These are phyloP conservation scores for Boletus fagicola DNA, from an alignment of 768 basidiomycete genomes.

Conservation along the genomic window DNA sequence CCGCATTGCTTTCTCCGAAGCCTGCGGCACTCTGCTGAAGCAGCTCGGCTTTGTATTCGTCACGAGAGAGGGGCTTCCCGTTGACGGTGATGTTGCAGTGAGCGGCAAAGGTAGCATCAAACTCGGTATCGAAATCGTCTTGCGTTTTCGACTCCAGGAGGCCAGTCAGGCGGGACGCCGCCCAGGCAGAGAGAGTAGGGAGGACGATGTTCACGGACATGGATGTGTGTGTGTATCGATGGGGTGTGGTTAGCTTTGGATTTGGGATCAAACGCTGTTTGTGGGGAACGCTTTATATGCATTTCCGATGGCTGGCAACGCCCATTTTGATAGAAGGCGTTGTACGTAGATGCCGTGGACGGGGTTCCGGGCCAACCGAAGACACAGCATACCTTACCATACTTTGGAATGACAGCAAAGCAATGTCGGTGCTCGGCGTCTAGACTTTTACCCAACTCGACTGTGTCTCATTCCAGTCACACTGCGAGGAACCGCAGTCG, in stretches of 20 bases:
- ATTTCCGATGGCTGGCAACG: background rate
- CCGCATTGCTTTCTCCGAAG: constrained; percentile 10
- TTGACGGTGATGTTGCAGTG: constrained; percentile 41
- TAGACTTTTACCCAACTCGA: background rate
- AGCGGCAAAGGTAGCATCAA: constrained; percentile 41
- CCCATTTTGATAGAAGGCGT: background rate
- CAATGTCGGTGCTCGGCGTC: constrained; percentile 2
- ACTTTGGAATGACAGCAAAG: background rate
- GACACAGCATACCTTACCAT: background rate
- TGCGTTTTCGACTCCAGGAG: constrained; percentile 40
- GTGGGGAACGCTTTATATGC: constrained; percentile 14
- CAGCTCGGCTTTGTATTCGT: constrained; percentile 40
- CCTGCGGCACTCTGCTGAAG: constrained; percentile 28
- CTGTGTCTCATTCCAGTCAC: background rate
- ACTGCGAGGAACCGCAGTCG: background rate
- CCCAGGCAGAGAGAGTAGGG: constrained; percentile 43
- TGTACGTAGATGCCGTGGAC: background rate
- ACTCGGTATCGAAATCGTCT: constrained; percentile 35
- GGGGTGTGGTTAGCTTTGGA: background rate
- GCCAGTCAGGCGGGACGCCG: constrained; percentile 37
- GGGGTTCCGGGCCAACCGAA: background rate
- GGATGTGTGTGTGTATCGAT: background rate
- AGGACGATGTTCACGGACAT: constrained; percentile 36
- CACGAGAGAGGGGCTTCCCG: constrained; percentile 37
- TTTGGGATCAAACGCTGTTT: background rate